A percentile compares a stretch with the other conserved stretches of the same genome.
Conservation (phyloP, 2,329 filamentous ascomycete genomes). For the Penicillium occitanis region DNA sequence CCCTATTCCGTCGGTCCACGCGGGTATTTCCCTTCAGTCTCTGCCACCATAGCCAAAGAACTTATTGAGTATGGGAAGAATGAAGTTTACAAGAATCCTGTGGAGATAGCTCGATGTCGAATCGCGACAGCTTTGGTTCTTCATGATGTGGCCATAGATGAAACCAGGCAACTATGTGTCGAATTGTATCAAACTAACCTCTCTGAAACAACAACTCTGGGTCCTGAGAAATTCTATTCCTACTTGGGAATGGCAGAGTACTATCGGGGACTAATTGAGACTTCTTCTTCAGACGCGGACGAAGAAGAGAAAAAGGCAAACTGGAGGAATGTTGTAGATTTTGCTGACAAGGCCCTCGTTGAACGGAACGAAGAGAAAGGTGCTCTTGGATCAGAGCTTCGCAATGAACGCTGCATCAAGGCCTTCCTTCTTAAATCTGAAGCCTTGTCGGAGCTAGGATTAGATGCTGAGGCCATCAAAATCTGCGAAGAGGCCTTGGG, state of each 20-base stretch:
- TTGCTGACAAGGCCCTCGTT: slow-evolving; percentile 6
- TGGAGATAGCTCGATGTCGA: slow-evolving; percentile 6
- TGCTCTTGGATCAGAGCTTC: slow-evolving; percentile 10
- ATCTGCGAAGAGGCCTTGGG: slow-evolving; percentile 5
- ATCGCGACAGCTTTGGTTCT: slow-evolving; percentile 6
- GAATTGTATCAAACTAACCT: slow-evolving; percentile 8
- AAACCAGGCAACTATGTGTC: not conserved
- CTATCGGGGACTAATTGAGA: not conserved
- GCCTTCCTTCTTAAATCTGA: slow-evolving; percentile 8
- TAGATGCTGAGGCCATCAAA: not conserved
- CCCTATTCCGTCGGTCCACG: not conserved
- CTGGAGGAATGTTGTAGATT: not conserved
- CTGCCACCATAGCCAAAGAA: not conserved
- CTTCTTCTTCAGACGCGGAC: not conserved
- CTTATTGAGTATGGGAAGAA: slow-evolving; percentile 9
- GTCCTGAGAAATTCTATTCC: slow-evolving; percentile 10
- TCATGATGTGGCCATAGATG: not conserved
- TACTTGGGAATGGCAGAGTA: slow-evolving; percentile 9
- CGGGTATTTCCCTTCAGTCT: not conserved
- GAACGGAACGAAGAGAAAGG: slow-evolving; percentile 11
- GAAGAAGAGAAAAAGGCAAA: not conserved
- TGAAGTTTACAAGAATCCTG: slow-evolving; percentile 4
- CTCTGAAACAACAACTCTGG: slow-evolving; percentile 1
- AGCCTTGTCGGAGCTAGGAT: slow-evolving; percentile 1
- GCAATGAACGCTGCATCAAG: slow-evolving; percentile 7